Base-by-base conservation (phyloP, 768 basidiomycete species). In the Macrolepiota albuminosa region DNA sequence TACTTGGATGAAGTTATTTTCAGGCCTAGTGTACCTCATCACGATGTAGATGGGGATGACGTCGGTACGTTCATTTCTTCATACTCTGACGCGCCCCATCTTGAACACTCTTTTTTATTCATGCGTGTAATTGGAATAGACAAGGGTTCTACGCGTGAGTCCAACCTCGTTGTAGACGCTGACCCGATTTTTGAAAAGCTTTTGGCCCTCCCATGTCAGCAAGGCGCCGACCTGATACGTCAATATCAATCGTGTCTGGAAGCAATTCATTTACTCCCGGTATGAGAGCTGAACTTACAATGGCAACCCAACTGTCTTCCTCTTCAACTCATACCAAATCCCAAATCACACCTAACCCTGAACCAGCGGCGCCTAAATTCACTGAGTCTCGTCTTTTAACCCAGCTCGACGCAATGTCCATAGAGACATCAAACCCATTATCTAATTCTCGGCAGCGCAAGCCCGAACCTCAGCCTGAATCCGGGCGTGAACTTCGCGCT, bases 1-100 rank as follows among this genome's bases (percentile, higher is more conserved):
- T 61, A 67, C 10, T 57, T 76, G 60, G 73, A 73, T 48, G 70
- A 74, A 54, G 61, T 76, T 16, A 63, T 50, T 6, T 65, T 75
- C 4, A 47, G 58, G 29, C 24, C 13, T 6, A 39, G 46, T 29
- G 26, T 16, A 40, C n/a, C 34, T 50, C 37, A 5, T 10, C 7
- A 37, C n/a, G n/a, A 29, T 33, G n/a, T n/a, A n/a, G 37, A 5
- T 39, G 6, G 14, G 47, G 14, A 49, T 13, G 1, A 49, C 45
- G 8, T 36, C 24, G 33, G 55, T 56, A 31, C 16, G 55, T 46
- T 37, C 26, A 34, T 46, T 14, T 26, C 6, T 18, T 16, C 24
- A 14, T 46, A 7, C 4, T 33, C 13, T 46, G 10, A 54, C 10
- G 3, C 21, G 6, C 26, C 18, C 29, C 3, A 40, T 54, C 4